A percentile compares a stretch with the other conserved stretches of the same genome.
Conservation (phyloP, 495 filamentous ascomycete species). For the Podospora pseudocomata region DNA sequence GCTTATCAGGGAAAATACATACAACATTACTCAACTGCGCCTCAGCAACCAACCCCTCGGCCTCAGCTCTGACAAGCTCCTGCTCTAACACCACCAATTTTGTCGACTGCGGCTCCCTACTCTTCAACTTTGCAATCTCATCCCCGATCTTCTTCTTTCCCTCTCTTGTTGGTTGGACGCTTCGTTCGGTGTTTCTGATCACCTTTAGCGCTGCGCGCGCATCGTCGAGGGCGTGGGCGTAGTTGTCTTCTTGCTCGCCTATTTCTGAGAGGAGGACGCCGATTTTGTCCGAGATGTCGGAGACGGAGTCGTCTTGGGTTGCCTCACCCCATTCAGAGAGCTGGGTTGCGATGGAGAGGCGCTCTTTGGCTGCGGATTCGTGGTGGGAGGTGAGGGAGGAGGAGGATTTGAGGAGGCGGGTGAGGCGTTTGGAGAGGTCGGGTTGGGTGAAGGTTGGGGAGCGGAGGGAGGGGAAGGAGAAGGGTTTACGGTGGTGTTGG, state of each 20-base stretch:
- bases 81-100: constrained; percentile 82
- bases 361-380: constrained; percentile 76
- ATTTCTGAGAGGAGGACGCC: constrained; percentile 88
- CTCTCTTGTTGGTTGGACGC: constrained; percentile 87
- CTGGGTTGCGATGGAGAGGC: constrained; percentile 76
- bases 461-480: constrained; percentile 78
- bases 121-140: constrained; percentile 84
- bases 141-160: constrained; percentile 79
- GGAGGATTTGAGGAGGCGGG: constrained; percentile 86
- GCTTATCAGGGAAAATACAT: constrained; percentile 26
- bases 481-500: constrained; percentile 44
- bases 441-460: constrained; percentile 74
- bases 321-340: constrained; percentile 96
- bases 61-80: constrained; percentile 92
- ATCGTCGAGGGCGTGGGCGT: constrained; percentile 83
- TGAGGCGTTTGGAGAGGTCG: constrained; percentile 77
- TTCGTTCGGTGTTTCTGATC: constrained; percentile 86
- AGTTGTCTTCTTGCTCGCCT: constrained; percentile 85
- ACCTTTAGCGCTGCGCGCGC: constrained; percentile 75
- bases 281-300: constrained; percentile 88
- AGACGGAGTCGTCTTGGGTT: constrained; percentile 78
- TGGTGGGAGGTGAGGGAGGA: constrained; percentile 80
- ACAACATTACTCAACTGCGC: constrained; percentile 94
- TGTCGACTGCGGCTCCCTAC: constrained; percentile 77
- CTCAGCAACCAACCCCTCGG: constrained; percentile 91